phyloP scores from a whole-genome alignment of 495 filamentous ascomycete genomes.

The Collariella sp. region DNA sequence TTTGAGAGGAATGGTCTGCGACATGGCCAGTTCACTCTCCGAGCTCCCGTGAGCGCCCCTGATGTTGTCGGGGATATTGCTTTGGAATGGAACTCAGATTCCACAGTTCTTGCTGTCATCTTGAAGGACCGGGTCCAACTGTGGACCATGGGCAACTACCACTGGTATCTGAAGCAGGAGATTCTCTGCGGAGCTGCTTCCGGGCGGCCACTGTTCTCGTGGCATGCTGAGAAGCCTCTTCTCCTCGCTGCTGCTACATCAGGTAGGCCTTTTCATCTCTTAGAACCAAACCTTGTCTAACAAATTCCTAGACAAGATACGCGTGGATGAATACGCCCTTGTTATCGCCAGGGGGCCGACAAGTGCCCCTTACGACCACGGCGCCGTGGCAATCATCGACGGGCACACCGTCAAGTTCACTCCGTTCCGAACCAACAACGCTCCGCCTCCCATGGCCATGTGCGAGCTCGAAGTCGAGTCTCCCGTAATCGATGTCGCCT shows the following conservation, averaged over 20 bases:
- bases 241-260: slow-evolving; percentile 45
- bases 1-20: slow-evolving; percentile 94
- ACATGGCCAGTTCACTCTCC: slow-evolving; percentile 82
- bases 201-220: slow-evolving; percentile 32
- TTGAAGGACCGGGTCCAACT: slow-evolving; percentile 71
- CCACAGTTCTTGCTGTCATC: slow-evolving; percentile 75
- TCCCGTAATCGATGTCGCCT: slow-evolving; percentile 64
- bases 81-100: slow-evolving; percentile 84
- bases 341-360: slow-evolving; percentile 59
- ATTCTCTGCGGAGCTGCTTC: slow-evolving; percentile 33
- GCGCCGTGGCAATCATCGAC: slow-evolving; percentile 80
- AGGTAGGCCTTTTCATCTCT: slow-evolving; percentile 25
- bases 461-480: slow-evolving; percentile 58
- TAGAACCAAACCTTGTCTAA: slow-evolving; percentile 12
- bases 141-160: slow-evolving; percentile 97
- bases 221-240: slow-evolving; percentile 81
- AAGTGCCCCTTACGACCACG: slow-evolving; percentile 64
- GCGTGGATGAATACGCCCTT: slow-evolving; percentile 61
- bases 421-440: slow-evolving; percentile 70
- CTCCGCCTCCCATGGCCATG: slow-evolving; percentile 88
- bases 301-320: slow-evolving; percentile 37
- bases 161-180: slow-evolving; percentile 98
- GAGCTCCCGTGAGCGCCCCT: slow-evolving; percentile 49
- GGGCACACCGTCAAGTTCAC: slow-evolving; percentile 76
- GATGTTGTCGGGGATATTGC: slow-evolving; percentile 49